Conservation (phyloP, 1,284 basidiomycete genomes). For the Rhodotorula sp. region DNA sequence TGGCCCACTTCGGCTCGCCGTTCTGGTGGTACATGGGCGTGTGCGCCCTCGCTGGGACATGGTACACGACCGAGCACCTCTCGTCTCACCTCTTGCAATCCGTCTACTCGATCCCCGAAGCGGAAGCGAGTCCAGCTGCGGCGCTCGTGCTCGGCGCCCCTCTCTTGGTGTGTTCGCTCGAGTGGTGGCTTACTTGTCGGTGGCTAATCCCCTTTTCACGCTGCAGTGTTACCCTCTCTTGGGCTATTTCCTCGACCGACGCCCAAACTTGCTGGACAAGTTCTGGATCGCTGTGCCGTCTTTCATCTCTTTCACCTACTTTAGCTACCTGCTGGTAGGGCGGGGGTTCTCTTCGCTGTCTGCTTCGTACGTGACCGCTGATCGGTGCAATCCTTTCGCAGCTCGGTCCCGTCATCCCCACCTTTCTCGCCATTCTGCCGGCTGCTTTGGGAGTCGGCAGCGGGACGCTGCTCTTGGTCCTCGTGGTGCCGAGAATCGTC, state of each 20-base stretch:
- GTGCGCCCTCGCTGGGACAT: slow-evolving; percentile 27
- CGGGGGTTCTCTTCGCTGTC: too few relatives aligned
- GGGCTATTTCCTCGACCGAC: slow-evolving; percentile 17
- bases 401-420: slow-evolving; percentile 19
- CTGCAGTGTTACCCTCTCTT: slow-evolving; percentile 26
- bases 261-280: slow-evolving; percentile 9
- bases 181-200: background rate
- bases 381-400: background rate
- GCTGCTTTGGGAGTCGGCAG: slow-evolving; percentile 23
- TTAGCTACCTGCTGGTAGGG: slow-evolving; percentile 16
- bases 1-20: slow-evolving; percentile 14
- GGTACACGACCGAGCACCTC: slow-evolving; percentile 35
- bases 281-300: slow-evolving; percentile 21
- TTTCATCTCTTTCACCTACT: slow-evolving; percentile 1
- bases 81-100: slow-evolving; percentile 22
- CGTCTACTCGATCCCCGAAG: slow-evolving; percentile 15
- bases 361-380: background rate
- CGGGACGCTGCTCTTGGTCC: slow-evolving; percentile 29
- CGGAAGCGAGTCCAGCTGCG: slow-evolving; percentile 13
- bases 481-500: slow-evolving; percentile 36
- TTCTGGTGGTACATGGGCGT: slow-evolving; percentile 31
- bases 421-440: slow-evolving; percentile 13
- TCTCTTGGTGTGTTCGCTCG: slow-evolving; percentile 12
- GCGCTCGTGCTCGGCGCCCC: slow-evolving; percentile 16
- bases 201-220: background rate